Evolutionary conservation across 2,329 filamentous ascomycete species (phyloP), one percentile per base, ranked within the genome.

Genomic region (Phialophora macrospora): DNA sequence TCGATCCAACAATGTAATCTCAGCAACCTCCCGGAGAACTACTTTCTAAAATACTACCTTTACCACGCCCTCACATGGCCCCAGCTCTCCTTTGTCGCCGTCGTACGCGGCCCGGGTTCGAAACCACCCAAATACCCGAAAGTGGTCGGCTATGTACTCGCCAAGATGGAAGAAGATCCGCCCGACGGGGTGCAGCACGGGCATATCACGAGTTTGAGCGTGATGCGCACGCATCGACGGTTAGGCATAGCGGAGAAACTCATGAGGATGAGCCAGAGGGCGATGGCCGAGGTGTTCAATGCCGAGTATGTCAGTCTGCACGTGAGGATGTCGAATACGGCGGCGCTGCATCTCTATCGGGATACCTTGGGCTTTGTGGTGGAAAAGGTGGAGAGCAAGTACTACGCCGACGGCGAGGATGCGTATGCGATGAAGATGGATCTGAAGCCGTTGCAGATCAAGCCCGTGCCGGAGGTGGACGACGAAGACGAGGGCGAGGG

Each of bases 41-140:
- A 99, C 87, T 98, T 98, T 79, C 91, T 97, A 81, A 99, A 99
- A 86, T 99, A 99, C 85, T 99, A 99, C 83, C 88, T 99, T 75
- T 99, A 99, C 86, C 95, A 99, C 81, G 93, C 94, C 17, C 88
- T 98, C 72, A 96, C 93, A 73, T 99, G 95, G 95, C 95, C 95
- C 54, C 94, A 98, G 81, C 88, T 99, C 71, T 94, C 90, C 80
- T 98, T 93, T 80, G 94, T 99, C 64, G 95, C 95, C 73, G 93
- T 99, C 74, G 94, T 98, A 79, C 89, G 93, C 64, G 91, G 90
- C 22, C 59, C 65, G 5, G 86, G 90, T 41, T 89, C 90, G 77
- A 86, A 88, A 0, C 88, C 89, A 55, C 91, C 94, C 79, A 91
- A 96, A 78, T 95, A 96, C 74, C 95, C 95, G 72, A 96, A 97